Percentiles rank a stretch among this genome's conserved stretches.
phyloP scores from a whole-genome alignment of 2,329 filamentous ascomycete genomes.

The Graphilbum fragrans region DNA sequence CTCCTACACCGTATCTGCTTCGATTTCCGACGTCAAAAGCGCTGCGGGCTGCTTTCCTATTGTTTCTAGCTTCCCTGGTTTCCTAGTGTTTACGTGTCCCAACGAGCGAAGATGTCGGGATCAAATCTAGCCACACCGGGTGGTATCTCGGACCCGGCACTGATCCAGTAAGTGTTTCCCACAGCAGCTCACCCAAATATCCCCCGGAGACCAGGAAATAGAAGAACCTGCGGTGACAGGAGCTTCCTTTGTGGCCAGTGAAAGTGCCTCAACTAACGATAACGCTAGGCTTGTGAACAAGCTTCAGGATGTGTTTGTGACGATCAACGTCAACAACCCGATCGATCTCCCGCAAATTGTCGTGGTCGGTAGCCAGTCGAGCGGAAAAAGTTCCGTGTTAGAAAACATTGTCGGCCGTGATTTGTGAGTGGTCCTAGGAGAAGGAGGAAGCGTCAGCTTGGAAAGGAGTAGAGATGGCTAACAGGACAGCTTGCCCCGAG shows the following conservation, averaged over 20 bases:
- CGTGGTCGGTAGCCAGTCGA: slow-evolving; percentile 96
- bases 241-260: neutral
- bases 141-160: slow-evolving; percentile 14
- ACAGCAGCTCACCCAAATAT: neutral
- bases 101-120: slow-evolving; percentile 6
- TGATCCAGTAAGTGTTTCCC: slow-evolving; percentile 11
- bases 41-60: neutral
- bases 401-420: slow-evolving; percentile 98
- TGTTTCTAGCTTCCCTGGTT: too few species aligned
- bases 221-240: neutral
- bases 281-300: slow-evolving; percentile 76
- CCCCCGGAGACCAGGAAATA: too few species aligned
- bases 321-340: slow-evolving; percentile 96
- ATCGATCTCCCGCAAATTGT: slow-evolving; percentile 98
- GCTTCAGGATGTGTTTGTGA: slow-evolving; percentile 97
- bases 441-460: neutral
- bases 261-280: too few species aligned
- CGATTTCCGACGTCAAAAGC: neutral
- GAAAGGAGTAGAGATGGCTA: neutral
- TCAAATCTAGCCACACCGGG: slow-evolving; percentile 11
- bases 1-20: neutral
- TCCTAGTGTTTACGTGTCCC: neutral
- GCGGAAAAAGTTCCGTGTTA: slow-evolving; percentile 96
- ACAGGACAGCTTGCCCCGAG: slow-evolving; percentile 69
- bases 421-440: slow-evolving; percentile 48